phyloP scores from a whole-genome alignment of 768 basidiomycete species.

The Phallus indusiatus region DNA sequence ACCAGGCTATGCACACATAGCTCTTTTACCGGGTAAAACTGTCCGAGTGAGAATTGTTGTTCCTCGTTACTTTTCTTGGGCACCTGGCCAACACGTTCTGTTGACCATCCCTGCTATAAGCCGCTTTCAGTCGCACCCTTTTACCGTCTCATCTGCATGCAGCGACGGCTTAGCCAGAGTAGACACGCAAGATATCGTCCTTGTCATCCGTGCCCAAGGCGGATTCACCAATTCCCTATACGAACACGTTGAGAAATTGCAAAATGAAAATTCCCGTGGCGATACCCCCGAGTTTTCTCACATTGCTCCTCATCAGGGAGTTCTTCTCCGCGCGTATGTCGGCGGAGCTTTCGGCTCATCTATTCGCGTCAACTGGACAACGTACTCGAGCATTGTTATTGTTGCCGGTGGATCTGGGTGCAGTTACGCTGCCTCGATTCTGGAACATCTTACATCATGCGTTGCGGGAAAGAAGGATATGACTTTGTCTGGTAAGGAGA shows the following conservation, averaged over 20 bases:
- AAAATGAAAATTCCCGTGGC: neutral
- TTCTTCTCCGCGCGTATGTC: conserved; percentile 24
- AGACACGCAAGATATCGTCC: conserved; percentile 24
- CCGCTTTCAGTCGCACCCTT: too few relatives aligned
- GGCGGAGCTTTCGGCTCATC: conserved; percentile 30
- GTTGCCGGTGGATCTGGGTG: conserved; percentile 34
- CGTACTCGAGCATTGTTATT: conserved; percentile 24
- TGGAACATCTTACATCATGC: too few relatives aligned
- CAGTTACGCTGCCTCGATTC: conserved; percentile 18
- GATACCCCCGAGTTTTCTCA: too few relatives aligned
- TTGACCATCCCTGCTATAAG: conserved; percentile 28
- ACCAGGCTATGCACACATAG: conserved; percentile 29
- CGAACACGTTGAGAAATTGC: conserved; percentile 18
- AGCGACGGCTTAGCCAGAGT: conserved; percentile 8
- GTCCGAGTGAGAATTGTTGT: conserved; percentile 29
- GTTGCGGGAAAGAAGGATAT: too few relatives aligned
- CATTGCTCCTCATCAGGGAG: conserved; percentile 5
- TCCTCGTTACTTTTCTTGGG: conserved; percentile 24
- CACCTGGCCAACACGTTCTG: conserved; percentile 31
- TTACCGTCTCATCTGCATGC: conserved; percentile 29
- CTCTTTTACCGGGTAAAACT: conserved; percentile 30
- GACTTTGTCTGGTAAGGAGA: too few relatives aligned
- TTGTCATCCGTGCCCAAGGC: conserved; percentile 30
- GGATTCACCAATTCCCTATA: conserved; percentile 29
- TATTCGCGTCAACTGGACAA: conserved; percentile 23